Conservation (phyloP, 495 filamentous ascomycete species). For the Podospora anserina region DNA sequence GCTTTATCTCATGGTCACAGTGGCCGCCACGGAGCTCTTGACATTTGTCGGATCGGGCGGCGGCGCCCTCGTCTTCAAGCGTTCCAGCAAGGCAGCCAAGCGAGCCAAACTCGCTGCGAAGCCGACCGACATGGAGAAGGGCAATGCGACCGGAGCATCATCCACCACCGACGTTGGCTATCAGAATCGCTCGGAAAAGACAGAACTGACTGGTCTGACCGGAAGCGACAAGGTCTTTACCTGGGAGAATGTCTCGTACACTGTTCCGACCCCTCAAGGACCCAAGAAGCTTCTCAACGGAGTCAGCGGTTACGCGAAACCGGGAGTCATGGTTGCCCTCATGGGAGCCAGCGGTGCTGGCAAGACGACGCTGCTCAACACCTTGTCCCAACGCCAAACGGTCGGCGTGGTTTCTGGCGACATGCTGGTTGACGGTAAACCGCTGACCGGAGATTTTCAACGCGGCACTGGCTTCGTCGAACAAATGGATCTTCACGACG, state of each 20-base stretch:
- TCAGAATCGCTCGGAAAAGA: constrained; percentile 29
- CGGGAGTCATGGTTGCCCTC: constrained; percentile 73
- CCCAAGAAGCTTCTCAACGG: constrained; percentile 61
- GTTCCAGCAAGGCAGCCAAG: constrained; percentile 29
- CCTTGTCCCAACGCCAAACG: constrained; percentile 70
- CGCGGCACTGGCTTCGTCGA: constrained; percentile 80
- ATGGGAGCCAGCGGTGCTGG: constrained; percentile 86
- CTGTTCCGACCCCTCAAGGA: constrained; percentile 61
- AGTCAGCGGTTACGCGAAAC: constrained; percentile 74
- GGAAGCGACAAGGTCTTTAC: constrained; percentile 47
- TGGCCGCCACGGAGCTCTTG: constrained; percentile 57
- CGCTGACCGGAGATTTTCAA: constrained; percentile 68
- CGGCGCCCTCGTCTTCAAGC: constrained; percentile 36
- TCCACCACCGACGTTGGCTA: constrained; percentile 31
- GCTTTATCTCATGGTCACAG: constrained; percentile 66
- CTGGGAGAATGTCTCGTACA: constrained; percentile 61
- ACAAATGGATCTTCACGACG: constrained; percentile 82
- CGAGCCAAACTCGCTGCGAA: constrained; percentile 21
- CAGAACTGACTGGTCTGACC: constrained; percentile 16
- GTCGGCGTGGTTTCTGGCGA: constrained; percentile 68
- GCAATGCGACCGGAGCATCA: constrained; percentile 20
- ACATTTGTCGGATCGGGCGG: constrained; percentile 39
- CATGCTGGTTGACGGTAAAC: constrained; percentile 75
- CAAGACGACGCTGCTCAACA: constrained; percentile 65
- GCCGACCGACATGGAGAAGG: constrained; percentile 47